Base-by-base conservation (phyloP, 768 basidiomycete species). In the Agrocybe praecox region DNA sequence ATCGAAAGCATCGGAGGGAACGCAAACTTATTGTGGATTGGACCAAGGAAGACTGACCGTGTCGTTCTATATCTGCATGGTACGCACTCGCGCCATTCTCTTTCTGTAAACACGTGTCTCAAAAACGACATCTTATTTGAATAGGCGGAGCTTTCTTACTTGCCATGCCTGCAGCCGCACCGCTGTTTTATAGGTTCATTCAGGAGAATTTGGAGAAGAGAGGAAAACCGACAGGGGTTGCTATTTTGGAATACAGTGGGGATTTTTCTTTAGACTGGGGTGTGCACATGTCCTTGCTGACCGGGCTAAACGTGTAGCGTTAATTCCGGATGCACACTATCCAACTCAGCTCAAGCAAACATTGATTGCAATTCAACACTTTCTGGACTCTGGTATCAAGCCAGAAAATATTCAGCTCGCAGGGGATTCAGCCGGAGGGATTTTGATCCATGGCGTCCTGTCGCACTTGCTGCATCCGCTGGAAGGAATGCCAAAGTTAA, bases 361-460 rank as follows among this genome's bases (percentile, higher is more conserved):
- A 1, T 49, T 65, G 3, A 45, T 61, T 8, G 74, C 69, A 4
- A 55, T 77, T n/a, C 55, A 71, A 26, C 71, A 74, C 55, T 65
- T 77, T 15, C 46, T 73, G 43, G 57, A 64, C 29, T 55, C 58
- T 2, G 74, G 73, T 12, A 59, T 74, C 7, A 54, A 61, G 12
- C 72, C 74, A 6, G 55, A 60, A 34, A 66, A 76, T 58, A 61
- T 77, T 18, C 65, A 72, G 45, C 53, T 78, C 12, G 69, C 67
- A 6, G 74, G 74, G 21, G 76, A 78, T 60, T 78, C 76, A 10
- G 78, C 78, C 10, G 78, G 78, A 11, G 75, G 62, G 0, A 71
- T 72, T 45, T 67, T 78, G 23, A 61, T 72, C 26, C 62, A 75
- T 24, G 72, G 74, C 55, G 55, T 76, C 40, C 42, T 78, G 22